Percentiles rank a stretch among this genome's conserved stretches.
phyloP scores from a whole-genome alignment of 1,284 basidiomycete genomes.

The Takashimella koratensis region DNA sequence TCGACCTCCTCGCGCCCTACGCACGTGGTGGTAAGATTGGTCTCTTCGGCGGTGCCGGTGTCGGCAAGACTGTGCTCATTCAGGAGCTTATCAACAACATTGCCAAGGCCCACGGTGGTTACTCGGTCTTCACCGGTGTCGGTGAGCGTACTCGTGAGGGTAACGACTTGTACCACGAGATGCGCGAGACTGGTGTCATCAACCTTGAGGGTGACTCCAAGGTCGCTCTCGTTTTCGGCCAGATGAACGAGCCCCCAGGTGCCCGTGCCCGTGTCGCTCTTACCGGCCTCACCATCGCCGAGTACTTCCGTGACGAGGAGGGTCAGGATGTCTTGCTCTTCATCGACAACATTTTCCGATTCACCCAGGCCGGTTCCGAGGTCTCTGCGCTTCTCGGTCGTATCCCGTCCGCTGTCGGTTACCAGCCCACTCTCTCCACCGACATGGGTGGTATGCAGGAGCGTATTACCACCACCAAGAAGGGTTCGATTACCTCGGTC shows the following conservation, averaged over 20 bases:
- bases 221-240: slow-evolving; percentile 99
- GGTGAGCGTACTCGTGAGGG: slow-evolving; percentile 99
- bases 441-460: slow-evolving; percentile 99
- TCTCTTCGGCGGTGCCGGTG: slow-evolving; percentile 99
- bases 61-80: slow-evolving; percentile 99
- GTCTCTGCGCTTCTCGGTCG: slow-evolving; percentile 99
- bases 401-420: slow-evolving; percentile 99
- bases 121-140: slow-evolving; percentile 97
- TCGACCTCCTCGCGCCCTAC: slow-evolving; percentile 97
- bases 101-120: slow-evolving; percentile 99
- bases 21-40: slow-evolving; percentile 99
- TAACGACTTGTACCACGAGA: slow-evolving; percentile 99
- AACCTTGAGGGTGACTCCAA: slow-evolving; percentile 98
- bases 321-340: slow-evolving; percentile 99
- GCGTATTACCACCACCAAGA: slow-evolving; percentile 99
- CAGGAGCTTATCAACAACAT: slow-evolving; percentile 99
- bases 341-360: slow-evolving; percentile 99
- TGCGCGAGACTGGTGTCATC: slow-evolving; percentile 99
- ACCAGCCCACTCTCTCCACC: slow-evolving; percentile 98
- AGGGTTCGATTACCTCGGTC: slow-evolving; percentile 99
- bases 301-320: slow-evolving; percentile 99
- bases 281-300: slow-evolving; percentile 96
- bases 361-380: slow-evolving; percentile 99
- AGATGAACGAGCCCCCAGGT: slow-evolving; percentile 99
- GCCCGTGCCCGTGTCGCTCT: slow-evolving; percentile 99